Conservation (phyloP, 345 rosid genomes). For the Laguncularia racemosa region DNA sequence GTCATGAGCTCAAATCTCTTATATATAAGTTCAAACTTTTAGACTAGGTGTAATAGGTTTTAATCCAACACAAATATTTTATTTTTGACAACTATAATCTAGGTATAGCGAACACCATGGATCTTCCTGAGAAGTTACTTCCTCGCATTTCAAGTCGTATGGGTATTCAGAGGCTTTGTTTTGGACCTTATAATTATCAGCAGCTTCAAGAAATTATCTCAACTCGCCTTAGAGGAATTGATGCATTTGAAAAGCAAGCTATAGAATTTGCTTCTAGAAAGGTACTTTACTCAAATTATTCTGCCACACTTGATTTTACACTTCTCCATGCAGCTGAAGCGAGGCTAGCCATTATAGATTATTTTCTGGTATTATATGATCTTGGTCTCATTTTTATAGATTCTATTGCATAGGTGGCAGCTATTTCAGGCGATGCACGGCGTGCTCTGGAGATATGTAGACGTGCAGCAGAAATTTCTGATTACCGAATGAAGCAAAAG, state of each 20-base stretch:
- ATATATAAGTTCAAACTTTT: neutral
- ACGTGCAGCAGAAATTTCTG: slow-evolving; percentile 92
- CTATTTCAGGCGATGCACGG: slow-evolving; percentile 95
- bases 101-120: slow-evolving; percentile 99
- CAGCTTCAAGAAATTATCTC: slow-evolving; percentile 95
- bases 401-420: slow-evolving; percentile 57
- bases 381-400: slow-evolving; percentile 2
- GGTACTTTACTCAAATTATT: slow-evolving; percentile 20
- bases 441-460: slow-evolving; percentile 96
- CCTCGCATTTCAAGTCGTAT: slow-evolving; percentile 95
- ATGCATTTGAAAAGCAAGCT: slow-evolving; percentile 89
- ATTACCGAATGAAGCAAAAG: slow-evolving; percentile 43
- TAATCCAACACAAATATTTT: neutral
- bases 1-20: too few species aligned
- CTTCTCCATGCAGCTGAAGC: too few species aligned
- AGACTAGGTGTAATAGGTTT: neutral
- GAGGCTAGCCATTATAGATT: too few species aligned
- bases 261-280: slow-evolving; percentile 94
- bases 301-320: neutral
- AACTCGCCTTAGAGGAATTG: slow-evolving; percentile 65
- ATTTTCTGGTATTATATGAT: neutral
- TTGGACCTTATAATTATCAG: slow-evolving; percentile 83
- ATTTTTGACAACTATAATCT: slow-evolving; percentile 11
- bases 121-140: slow-evolving; percentile 94
- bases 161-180: slow-evolving; percentile 97